Percentiles rank a stretch among this genome's conserved stretches.
Conservation (phyloP, 345 rosid genomes). For the Eutrema japonicum region DNA sequence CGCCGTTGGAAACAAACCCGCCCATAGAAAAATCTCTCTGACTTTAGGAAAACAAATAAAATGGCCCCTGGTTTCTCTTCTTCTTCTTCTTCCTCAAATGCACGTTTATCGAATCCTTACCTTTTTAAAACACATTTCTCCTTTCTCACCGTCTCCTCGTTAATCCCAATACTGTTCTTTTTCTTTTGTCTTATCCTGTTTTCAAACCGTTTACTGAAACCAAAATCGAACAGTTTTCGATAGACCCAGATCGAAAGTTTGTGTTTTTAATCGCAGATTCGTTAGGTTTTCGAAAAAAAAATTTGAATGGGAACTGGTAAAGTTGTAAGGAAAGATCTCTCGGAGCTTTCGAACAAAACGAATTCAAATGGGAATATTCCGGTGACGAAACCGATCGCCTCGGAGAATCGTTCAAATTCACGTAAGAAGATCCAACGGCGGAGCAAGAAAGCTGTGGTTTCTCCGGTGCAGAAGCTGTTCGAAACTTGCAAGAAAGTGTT, state of each 20-base stretch:
- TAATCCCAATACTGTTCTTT: slow-evolving; percentile 12
- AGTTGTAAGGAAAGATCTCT: slow-evolving; percentile 21
- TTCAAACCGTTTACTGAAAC: background rate
- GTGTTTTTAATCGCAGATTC: background rate
- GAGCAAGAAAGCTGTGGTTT: slow-evolving; percentile 27
- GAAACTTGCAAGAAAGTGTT: slow-evolving; percentile 82
- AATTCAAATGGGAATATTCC: slow-evolving; percentile 26
- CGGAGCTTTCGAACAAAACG: slow-evolving; percentile 22
- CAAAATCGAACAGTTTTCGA: background rate
- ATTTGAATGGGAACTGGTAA: slow-evolving; percentile 35
- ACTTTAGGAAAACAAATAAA: background rate
- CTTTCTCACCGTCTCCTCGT: slow-evolving; percentile 12
- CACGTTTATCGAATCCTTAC: slow-evolving; percentile 1
- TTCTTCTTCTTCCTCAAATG: background rate
- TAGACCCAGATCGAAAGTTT: slow-evolving; percentile 6
- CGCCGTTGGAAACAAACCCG: slow-evolving; percentile 34
- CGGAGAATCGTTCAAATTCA: slow-evolving; percentile 26
- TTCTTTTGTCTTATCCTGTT: background rate
- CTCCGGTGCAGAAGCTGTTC: slow-evolving; percentile 69
- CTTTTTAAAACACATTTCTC: background rate
- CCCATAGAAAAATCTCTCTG: slow-evolving; percentile 18
- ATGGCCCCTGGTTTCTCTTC: slow-evolving; percentile 21
- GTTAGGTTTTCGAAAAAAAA: no score
- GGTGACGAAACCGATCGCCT: background rate
- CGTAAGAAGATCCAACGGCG: slow-evolving; percentile 37